Conservation (phyloP, 768 basidiomycete species). For the Lactarius pseudohatsudake region DNA sequence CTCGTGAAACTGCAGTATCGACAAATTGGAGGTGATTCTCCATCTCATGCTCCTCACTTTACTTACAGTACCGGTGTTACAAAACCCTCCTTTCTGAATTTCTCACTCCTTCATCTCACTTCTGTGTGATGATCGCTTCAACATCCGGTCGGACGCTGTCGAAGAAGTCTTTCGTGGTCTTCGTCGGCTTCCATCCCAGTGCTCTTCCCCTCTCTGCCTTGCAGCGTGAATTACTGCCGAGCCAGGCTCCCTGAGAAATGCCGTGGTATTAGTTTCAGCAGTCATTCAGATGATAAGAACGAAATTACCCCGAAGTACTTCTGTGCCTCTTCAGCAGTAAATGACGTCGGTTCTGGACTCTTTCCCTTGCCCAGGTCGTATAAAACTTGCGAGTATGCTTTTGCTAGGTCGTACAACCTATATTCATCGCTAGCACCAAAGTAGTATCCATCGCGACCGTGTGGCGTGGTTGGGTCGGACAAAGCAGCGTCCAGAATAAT, state of each 20-base stretch:
- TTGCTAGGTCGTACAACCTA: conserved; percentile 37
- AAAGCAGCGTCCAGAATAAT: conserved; percentile 43
- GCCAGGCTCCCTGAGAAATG: conserved; percentile 21
- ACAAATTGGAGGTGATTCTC: background rate
- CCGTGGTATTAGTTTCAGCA: conserved; percentile 1
- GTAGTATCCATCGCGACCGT: conserved; percentile 41
- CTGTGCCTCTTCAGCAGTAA: conserved; percentile 43
- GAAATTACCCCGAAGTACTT: conserved; percentile 38
- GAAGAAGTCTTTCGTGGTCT: conserved; percentile 50
- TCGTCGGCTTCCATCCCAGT: conserved; percentile 55
- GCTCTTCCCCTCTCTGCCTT: conserved; percentile 42
- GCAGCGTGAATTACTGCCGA: conserved; percentile 44
- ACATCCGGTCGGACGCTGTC: conserved; percentile 49
- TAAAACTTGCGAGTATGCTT: conserved; percentile 39
- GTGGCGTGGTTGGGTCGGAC: conserved; percentile 29
- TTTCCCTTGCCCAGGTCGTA: conserved; percentile 35
- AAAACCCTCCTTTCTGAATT: background rate
- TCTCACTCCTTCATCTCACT: conserved; percentile 7
- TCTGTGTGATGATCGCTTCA: conserved; percentile 30
- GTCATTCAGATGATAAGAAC: background rate
- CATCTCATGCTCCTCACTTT: background rate
- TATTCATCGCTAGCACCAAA: conserved; percentile 39
- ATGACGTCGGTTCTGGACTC: conserved; percentile 44
- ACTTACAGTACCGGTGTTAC: background rate
- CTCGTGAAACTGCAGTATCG: background rate